phyloP scores from a whole-genome alignment of 1,139 yeast genomes.

The Diutina mesorugosa region DNA sequence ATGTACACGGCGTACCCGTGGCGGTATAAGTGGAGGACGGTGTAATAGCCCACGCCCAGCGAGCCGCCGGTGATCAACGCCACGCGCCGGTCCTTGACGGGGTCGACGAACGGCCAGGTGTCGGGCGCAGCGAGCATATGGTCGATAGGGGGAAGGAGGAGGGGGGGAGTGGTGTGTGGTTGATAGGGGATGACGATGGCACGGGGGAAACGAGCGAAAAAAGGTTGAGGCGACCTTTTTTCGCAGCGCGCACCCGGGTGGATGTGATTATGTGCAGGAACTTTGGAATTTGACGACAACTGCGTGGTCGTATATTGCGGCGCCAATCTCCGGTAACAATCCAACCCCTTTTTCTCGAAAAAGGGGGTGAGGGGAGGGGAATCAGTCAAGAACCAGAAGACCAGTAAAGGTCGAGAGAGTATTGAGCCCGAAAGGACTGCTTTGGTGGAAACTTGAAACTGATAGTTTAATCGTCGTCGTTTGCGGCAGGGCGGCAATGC shows the following conservation, averaged over 20 bases:
- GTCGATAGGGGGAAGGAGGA: neutral
- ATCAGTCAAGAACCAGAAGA: too few species aligned
- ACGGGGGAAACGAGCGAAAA: neutral
- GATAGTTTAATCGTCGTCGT: too few species aligned
- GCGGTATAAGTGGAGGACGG: constrained; percentile 59
- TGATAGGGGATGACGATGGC: neutral
- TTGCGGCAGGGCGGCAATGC: too few species aligned
- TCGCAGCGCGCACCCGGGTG: neutral
- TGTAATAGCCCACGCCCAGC: constrained; percentile 69
- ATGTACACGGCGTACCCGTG: constrained; percentile 71
- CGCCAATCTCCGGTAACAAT: too few species aligned
- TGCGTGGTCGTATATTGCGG: too few species aligned
- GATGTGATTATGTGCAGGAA: neutral
- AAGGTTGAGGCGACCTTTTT: neutral
- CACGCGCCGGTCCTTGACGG: constrained; percentile 34
- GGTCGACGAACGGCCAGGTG: constrained; percentile 16
- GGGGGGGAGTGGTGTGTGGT: neutral
- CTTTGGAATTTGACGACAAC: too few species aligned
- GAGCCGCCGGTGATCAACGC: constrained; percentile 74
- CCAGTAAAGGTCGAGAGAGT: too few species aligned
- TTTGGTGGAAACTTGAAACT: too few species aligned
- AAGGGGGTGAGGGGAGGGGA: too few species aligned
- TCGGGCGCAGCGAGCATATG: neutral
- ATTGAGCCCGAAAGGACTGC: too few species aligned
- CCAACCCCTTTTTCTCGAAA: too few species aligned